phyloP scores from a whole-genome alignment of 75 land plant species.

The Sequoiadendron giganteum region DNA sequence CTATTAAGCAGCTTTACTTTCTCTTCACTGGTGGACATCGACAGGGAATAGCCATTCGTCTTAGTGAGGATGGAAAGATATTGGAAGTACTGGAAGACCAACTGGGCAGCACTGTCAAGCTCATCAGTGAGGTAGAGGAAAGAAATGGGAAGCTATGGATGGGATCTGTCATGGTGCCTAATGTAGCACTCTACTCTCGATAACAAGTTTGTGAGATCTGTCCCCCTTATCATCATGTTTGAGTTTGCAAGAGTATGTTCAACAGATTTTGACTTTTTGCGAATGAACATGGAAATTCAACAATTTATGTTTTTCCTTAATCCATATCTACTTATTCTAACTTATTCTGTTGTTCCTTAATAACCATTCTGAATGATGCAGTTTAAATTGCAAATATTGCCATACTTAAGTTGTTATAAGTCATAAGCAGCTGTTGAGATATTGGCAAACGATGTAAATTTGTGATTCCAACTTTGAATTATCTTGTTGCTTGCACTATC shows the following conservation, averaged over 20 bases:
- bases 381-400: neutral
- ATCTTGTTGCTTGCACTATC: neutral
- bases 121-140: constrained; percentile 68
- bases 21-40: constrained; percentile 14
- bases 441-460: neutral
- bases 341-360: neutral
- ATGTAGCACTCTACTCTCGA: constrained; percentile 27
- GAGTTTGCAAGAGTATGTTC: neutral
- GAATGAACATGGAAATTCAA: neutral
- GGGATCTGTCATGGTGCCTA: constrained; percentile 68
- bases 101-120: constrained; percentile 26
- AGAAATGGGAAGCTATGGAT: constrained; percentile 69
- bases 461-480: neutral
- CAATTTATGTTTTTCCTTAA: neutral
- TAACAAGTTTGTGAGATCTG: neutral
- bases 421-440: neutral
- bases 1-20: constrained; percentile 13
- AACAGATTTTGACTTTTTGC: neutral
- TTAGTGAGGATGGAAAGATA: constrained; percentile 44
- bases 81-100: constrained; percentile 43
- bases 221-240: neutral
- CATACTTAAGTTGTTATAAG: neutral
- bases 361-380: neutral
- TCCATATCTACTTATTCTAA: neutral
- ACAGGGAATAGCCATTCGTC: constrained; percentile 34